phyloP scores from a whole-genome alignment of 2,329 filamentous ascomycete genomes.

The Orbilia oligospora region DNA sequence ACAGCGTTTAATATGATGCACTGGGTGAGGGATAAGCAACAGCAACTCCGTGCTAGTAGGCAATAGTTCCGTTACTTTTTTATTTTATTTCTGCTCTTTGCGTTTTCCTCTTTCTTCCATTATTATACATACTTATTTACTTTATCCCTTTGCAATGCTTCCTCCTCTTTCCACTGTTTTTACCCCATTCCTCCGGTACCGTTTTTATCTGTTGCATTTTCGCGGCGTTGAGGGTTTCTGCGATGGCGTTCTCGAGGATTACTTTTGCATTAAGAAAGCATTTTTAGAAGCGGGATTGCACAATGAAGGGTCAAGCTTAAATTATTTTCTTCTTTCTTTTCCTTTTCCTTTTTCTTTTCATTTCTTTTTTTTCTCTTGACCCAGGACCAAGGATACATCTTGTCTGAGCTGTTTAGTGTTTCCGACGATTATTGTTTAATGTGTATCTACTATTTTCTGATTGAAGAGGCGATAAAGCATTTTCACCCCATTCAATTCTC shows the following conservation, averaged over 20 bases:
- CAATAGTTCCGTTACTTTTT: neutral
- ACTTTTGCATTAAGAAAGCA: conserved; percentile 9
- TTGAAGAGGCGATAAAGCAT: neutral
- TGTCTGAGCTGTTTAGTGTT: conserved; percentile 13
- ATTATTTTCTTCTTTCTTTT: neutral
- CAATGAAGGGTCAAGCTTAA: neutral
- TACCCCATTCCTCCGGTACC: neutral
- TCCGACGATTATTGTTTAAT: conserved; percentile 20
- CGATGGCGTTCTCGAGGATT: conserved; percentile 7
- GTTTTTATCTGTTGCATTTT: conserved; percentile 35
- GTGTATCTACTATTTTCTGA: neutral
- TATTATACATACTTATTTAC: conserved; percentile 7
- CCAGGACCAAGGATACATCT: neutral
- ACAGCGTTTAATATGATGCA: conserved; percentile 55
- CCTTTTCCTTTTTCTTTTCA: neutral
- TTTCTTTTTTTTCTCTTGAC: neutral
- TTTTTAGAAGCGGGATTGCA: conserved; percentile 33
- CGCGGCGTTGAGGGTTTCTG: conserved; percentile 23
- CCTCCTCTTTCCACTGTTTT: neutral
- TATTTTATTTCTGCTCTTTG: neutral
- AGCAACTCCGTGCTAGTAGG: conserved; percentile 12
- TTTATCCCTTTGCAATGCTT: neutral
- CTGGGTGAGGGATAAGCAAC: conserved; percentile 54
- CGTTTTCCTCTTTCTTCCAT: neutral
- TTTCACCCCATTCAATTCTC: neutral